Percentiles rank a stretch among this genome's conserved stretches.
These are phyloP conservation scores for Tylopilus sp. DNA, from an alignment of 768 basidiomycete species.

Conservation along the genomic window DNA sequence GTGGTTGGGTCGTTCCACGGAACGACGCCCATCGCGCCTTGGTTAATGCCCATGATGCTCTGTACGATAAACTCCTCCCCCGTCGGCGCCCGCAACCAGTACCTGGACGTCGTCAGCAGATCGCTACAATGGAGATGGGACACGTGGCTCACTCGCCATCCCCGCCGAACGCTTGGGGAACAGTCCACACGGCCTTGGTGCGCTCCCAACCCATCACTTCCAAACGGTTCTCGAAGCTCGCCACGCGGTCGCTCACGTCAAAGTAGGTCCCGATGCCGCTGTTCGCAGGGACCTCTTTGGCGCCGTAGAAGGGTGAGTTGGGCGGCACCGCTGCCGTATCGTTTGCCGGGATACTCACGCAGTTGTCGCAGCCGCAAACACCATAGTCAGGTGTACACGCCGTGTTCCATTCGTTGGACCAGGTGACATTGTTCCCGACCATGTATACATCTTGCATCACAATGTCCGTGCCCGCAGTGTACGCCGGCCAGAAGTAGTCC, in stretches of 20 bases:
- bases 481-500: constrained; percentile 60
- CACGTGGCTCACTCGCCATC: not conserved
- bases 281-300: constrained; percentile 22
- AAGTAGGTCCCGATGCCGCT: constrained; percentile 43
- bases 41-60: constrained; percentile 64
- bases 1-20: constrained; percentile 52
- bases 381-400: constrained; percentile 63
- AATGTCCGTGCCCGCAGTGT: constrained; percentile 64
- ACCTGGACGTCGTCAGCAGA: constrained; percentile 34
- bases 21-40: constrained; percentile 57
- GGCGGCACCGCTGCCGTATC: constrained; percentile 28
- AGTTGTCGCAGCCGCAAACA: constrained; percentile 73
- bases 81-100: constrained; percentile 57
- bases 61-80: constrained; percentile 69
- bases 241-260: constrained; percentile 66
- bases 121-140: not conserved
- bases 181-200: constrained; percentile 72
- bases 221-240: constrained; percentile 57
- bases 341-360: constrained; percentile 43
- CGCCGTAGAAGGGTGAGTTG: constrained; percentile 18
- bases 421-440: constrained; percentile 58
- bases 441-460: constrained; percentile 61
- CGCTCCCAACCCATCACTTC: constrained; percentile 66
- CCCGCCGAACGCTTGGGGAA: constrained; percentile 72
- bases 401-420: constrained; percentile 59